Conservation (phyloP, 352 stramenopile species). For the Phytophthora boehmeriae region DNA sequence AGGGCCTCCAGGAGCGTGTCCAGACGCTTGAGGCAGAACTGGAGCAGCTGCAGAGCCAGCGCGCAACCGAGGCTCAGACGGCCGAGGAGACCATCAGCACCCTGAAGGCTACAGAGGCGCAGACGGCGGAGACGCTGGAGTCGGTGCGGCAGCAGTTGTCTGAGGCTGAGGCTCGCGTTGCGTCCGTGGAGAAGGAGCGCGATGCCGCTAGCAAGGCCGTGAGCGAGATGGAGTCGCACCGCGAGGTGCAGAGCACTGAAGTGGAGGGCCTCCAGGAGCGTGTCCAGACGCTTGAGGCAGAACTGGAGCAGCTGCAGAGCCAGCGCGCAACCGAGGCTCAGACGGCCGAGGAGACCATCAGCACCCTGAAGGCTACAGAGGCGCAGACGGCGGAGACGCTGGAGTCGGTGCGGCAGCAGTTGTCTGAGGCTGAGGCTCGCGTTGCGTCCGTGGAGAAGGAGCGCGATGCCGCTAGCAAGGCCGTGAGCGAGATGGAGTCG, state of each 20-base stretch:
- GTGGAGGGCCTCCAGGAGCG: conserved; percentile 5
- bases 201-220: neutral
- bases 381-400: neutral
- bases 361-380: neutral
- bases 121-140: neutral
- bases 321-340: neutral
- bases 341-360: conserved; percentile 1
- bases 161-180: neutral
- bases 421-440: conserved; percentile 2
- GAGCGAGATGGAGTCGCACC: conserved; percentile 1
- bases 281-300: conserved; percentile 6
- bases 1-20: conserved; percentile 5
- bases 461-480: neutral
- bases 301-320: neutral
- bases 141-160: conserved; percentile 9
- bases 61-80: neutral
- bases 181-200: conserved; percentile 1
- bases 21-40: conserved; percentile 3
- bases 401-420: conserved; percentile 9
- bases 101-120: neutral
- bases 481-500: conserved; percentile 5
- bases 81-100: neutral
- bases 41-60: conserved; percentile 1
- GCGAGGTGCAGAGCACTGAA: neutral
- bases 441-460: neutral